phyloP scores from a whole-genome alignment of 148 eudicot genomes.

The Chenopodium album region DNA sequence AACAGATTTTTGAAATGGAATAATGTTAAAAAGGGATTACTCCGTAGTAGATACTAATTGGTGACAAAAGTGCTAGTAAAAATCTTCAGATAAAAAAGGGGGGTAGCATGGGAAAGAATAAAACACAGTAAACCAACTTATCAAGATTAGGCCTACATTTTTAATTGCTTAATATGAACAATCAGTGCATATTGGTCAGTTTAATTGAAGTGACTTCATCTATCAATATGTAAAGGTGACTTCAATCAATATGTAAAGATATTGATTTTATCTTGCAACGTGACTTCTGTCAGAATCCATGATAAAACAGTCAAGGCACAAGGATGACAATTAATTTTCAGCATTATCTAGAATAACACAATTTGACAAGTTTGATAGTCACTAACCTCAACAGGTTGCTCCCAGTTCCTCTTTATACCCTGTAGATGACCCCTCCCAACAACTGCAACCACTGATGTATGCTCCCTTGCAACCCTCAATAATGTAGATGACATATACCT shows the following conservation, averaged over 20 bases:
- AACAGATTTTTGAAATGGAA: neutral
- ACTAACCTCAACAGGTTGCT: slow-evolving; percentile 82
- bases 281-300: neutral
- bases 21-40: neutral
- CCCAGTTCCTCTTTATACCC: slow-evolving; percentile 84
- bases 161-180: neutral
- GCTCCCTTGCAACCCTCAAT: slow-evolving; percentile 66
- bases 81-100: neutral
- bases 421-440: slow-evolving; percentile 95
- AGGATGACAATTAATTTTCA: neutral
- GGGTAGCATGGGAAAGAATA: neutral
- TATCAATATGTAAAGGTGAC: neutral
- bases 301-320: neutral
- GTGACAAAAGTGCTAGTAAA: neutral
- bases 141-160: neutral
- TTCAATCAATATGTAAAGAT: neutral
- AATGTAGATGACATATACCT: slow-evolving; percentile 93
- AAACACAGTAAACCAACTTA: neutral
- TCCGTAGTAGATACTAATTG: too few species aligned
- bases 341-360: neutral
- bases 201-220: neutral
- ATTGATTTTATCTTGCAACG: neutral
- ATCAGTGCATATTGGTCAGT: neutral
- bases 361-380: neutral
- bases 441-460: slow-evolving; percentile 92